Evolutionary conservation across 495 filamentous ascomycete genomes (phyloP), one percentile per base, ranked within the genome.

Genomic region (Penicillium longicatenatum): DNA sequence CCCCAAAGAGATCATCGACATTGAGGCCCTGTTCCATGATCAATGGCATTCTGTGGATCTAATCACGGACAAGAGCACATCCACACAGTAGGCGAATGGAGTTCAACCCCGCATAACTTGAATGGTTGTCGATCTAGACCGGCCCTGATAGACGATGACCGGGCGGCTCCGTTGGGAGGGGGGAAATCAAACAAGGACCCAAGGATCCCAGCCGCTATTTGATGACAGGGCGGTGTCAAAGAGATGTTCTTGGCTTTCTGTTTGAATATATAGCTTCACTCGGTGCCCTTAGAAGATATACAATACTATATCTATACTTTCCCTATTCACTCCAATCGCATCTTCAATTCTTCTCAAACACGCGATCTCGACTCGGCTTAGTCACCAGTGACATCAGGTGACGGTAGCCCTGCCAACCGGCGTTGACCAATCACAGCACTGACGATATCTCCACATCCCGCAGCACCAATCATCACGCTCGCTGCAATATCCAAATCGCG

Each of bases 1-100:
- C 90, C 22, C 87, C 89, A 68, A 91, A 93, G 29, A 97, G 81
- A 71, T 92, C 87, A 54, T 89, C 86, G 55, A 86, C 78, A 58
- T 88, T 84, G 56, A 89, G 79, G 21, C 81, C 77, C 64, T 89
- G 82, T 33, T 90, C 88, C 87, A 90, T 90, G 49, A 79, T 83
- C 63, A 81, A 64, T 50, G 70, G 74, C 70, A 77, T 78, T 35
- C 20, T 67, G 53, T 8, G 45, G 12, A 48, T 26, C 39, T 44
- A 39, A 21, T 17, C n/a, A 9, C 17, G 5, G 16, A 22, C 20
- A 33, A 21, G 31, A 30, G 20, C 17, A 7, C 19, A 22, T 41
- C 26, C 37, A 39, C 20, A 12, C 22, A 42, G 22, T 37, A 52
- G 45, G 39, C 42, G 22, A 26, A 42, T 52, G 29, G 26, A 51